phyloP scores from a whole-genome alignment of 352 stramenopile species.

The Pythium folliculosum region DNA sequence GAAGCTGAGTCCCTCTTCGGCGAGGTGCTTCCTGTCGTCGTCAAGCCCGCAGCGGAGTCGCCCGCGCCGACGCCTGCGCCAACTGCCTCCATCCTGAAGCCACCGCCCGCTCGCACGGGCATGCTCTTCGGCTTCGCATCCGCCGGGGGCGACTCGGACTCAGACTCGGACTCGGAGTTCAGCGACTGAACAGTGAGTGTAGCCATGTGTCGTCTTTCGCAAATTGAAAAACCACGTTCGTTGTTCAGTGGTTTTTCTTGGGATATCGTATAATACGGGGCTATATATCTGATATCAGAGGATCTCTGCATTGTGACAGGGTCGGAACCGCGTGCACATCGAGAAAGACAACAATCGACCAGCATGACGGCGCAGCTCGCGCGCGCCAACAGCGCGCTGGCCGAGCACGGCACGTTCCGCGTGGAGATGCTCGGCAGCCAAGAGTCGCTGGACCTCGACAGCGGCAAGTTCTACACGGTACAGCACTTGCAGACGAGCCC shows the following conservation, averaged over 20 bases:
- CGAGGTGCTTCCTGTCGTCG: slow-evolving; percentile 26
- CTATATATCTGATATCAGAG: not conserved
- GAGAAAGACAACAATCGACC: not conserved
- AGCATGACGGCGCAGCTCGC: slow-evolving; percentile 24
- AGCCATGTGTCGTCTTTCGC: slow-evolving; percentile 21
- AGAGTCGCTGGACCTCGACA: slow-evolving; percentile 83
- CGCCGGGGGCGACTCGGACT: slow-evolving; percentile 42
- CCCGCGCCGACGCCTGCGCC: not conserved
- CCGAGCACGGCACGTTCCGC: slow-evolving; percentile 58
- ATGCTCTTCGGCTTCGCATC: slow-evolving; percentile 66
- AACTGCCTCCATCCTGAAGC: not conserved
- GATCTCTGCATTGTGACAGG: not conserved
- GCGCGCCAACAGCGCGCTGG: slow-evolving; percentile 24
- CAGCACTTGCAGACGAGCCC: not conserved
- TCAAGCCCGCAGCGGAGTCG: not conserved
- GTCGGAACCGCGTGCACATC: slow-evolving; percentile 4
- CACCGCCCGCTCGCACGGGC: slow-evolving; percentile 24
- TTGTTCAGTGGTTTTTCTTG: not conserved
- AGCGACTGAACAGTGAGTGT: slow-evolving; percentile 36
- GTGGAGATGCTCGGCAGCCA: slow-evolving; percentile 79
- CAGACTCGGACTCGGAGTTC: slow-evolving; percentile 59
- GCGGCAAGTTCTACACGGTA: slow-evolving; percentile 87
- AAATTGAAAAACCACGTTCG: slow-evolving; percentile 10
- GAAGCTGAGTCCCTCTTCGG: slow-evolving; percentile 59
- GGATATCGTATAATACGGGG: slow-evolving; percentile 6